These are phyloP conservation scores for Lichina pygmaea DNA, from an alignment of 495 filamentous ascomycete genomes.

Conservation along the genomic window DNA sequence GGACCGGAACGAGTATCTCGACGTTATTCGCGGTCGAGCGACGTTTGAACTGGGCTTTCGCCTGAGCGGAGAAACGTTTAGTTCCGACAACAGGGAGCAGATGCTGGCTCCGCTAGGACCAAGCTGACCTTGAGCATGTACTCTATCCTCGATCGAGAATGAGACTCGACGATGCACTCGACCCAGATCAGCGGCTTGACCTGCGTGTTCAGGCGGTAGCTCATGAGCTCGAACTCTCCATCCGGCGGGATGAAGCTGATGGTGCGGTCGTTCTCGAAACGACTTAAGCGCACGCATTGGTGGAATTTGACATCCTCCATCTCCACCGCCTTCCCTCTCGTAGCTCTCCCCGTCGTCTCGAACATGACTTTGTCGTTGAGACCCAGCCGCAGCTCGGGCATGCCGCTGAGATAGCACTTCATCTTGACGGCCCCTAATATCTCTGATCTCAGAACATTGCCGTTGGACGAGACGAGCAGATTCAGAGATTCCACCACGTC, in stretches of 20 bases:
- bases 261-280: constrained; percentile 96
- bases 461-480: constrained; percentile 77
- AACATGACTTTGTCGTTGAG: constrained; percentile 99
- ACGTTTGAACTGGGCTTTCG: constrained; percentile 93
- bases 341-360: constrained; percentile 85
- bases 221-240: constrained; percentile 98
- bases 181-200: constrained; percentile 99
- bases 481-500: constrained; percentile 96
- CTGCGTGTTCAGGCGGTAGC: constrained; percentile 93
- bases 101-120: not conserved
- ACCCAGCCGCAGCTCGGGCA: constrained; percentile 88
- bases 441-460: constrained; percentile 89
- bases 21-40: constrained; percentile 97
- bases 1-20: constrained; percentile 89
- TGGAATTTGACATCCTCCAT: constrained; percentile 99
- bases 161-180: constrained; percentile 86
- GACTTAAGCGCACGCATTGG: constrained; percentile 82
- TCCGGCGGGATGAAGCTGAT: constrained; percentile 98
- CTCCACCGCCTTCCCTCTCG: constrained; percentile 88
- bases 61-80: constrained; percentile 15
- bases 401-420: constrained; percentile 98
- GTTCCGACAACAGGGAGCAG: not conserved
- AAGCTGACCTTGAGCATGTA: constrained; percentile 73
- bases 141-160: constrained; percentile 83
- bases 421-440: constrained; percentile 96